Conservation (phyloP, 768 basidiomycete species). For the Hygrocybe punicea region DNA sequence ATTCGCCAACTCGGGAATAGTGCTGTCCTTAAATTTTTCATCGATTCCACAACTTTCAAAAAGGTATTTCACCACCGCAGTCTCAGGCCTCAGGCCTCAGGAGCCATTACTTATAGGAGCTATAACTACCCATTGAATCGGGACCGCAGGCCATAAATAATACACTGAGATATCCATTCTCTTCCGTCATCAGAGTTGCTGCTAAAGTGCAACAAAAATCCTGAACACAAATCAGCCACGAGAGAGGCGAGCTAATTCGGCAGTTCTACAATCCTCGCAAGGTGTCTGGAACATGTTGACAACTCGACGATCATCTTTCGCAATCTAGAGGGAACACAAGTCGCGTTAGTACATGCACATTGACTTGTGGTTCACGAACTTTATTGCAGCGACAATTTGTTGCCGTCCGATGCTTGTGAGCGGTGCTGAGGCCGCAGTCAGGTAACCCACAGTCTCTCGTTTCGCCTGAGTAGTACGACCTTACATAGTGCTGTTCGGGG, state of each 20-base stretch:
- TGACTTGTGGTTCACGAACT: conserved; percentile 27
- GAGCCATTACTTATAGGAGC: too few species aligned
- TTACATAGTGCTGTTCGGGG: conserved; percentile 55
- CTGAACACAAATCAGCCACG: neutral
- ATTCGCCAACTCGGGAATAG: too few species aligned
- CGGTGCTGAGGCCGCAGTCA: conserved; percentile 51
- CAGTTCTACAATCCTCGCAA: conserved; percentile 53
- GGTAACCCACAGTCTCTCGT: conserved; percentile 52
- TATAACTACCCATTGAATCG: too few species aligned
- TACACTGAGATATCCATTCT: too few species aligned
- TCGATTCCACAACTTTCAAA: too few species aligned
- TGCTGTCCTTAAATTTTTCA: too few species aligned
- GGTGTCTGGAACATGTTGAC: conserved; percentile 63
- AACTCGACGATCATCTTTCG: conserved; percentile 51
- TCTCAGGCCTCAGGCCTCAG: too few species aligned
- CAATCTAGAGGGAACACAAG: conserved; percentile 24
- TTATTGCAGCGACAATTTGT: conserved; percentile 54
- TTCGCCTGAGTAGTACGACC: conserved; percentile 59
- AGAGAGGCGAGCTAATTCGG: conserved; percentile 31
- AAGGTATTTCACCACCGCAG: too few species aligned
- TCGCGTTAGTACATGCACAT: neutral
- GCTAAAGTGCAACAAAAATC: too few species aligned
- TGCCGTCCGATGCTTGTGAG: conserved; percentile 59
- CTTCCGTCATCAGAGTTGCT: neutral
- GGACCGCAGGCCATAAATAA: too few species aligned